Base-by-base conservation (phyloP, 345 rosid species). In the Linum usitatissimum region DNA sequence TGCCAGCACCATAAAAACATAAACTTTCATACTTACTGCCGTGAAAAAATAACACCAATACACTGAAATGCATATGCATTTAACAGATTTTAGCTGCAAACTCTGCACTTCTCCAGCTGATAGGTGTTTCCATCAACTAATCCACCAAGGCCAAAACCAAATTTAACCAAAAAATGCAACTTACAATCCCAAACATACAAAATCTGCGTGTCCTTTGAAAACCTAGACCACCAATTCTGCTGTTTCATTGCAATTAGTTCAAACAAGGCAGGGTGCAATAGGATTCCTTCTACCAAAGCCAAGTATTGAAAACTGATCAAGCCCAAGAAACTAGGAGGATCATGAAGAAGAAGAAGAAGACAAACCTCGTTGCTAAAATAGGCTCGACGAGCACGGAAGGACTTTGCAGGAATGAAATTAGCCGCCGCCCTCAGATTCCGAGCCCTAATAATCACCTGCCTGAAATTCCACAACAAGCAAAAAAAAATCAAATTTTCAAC, bases 281-380 rank as follows among this genome's bases (percentile, higher is more conserved):
- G 12, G n/a, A 18, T 18, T 28, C 30, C 30, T 19, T 28, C 18
- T 3, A 55, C 59, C 0, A 55, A 7, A 55, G 10, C 21, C 21
- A 7, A 28, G 1, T 17, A 55, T 55, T 10, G 10, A 55, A 9
- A 55, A 28, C 21, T 18, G 59, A 55, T 3, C 59, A 55, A 55
- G 59, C 21, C 28, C 28, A 55, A 55, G 21, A 13, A 9, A 17
- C 30, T 55, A 21, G 30, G 9, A 59, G 10, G 34, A 6, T 5
- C 6, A 1, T 10, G 62, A 12, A 7, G 6, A 23, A 6, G n/a
- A 45, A 36, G 28, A 28, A n/a, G n/a, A 28, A 57, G 20, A 21
- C 69, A 18, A 30, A 93, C 99, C 97, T 94, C 96, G 71, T 90
- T 94, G 73, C 85, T 80, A 65, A 70, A 94, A 77, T 90, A 90